Base-by-base conservation (phyloP, 116 monocot species). In the Trichopus zeylanicus region DNA sequence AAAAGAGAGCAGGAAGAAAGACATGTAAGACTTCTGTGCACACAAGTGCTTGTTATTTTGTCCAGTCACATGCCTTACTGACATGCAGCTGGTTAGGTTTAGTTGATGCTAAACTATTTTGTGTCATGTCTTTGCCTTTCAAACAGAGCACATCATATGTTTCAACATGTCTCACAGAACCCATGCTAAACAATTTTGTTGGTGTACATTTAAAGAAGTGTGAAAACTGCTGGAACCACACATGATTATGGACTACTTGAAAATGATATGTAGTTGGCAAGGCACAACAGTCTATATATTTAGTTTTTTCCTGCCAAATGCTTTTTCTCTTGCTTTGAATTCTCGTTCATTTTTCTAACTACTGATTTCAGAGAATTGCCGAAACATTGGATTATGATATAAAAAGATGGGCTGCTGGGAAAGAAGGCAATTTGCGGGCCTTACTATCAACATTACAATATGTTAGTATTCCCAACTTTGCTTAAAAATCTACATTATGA, bases 391-490 rank as follows among this genome's bases (percentile, higher is more conserved):
- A 95, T 67, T 37, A 79, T 51, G 95, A 95, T 67, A 87, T 95
- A 56, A 95, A 67, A 55, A 59, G 95, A 31, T 95, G 95, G 95
- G 73, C 87, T 66, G 84, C 90, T 62, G 90, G 90, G 47, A 95
- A 95, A 75, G 90, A 95, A 73, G 84, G 84, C 66, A 90, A 95
- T 67, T 64, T 95, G 55, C 80, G 95, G 58, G 89, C 90, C 46
- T 77, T 95, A 64, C 67, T 95, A 31, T 90, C 90, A 63, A 95
- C 90, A 51, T 67, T 95, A 67, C 95, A 95, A 70, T 95, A 90
- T 87, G 95, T 71, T 48, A 12, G 63, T 56, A 16, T 66, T 33
- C 30, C 32, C n/a, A n/a, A 13, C 42, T 42, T 42, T 42, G 42
- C n/a, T 1, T 42, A 42, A 42, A 37, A 42, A 16, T 42, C n/a